Conservation (phyloP, 257 asterid genomes). For the Nicotiana sylvestris region DNA sequence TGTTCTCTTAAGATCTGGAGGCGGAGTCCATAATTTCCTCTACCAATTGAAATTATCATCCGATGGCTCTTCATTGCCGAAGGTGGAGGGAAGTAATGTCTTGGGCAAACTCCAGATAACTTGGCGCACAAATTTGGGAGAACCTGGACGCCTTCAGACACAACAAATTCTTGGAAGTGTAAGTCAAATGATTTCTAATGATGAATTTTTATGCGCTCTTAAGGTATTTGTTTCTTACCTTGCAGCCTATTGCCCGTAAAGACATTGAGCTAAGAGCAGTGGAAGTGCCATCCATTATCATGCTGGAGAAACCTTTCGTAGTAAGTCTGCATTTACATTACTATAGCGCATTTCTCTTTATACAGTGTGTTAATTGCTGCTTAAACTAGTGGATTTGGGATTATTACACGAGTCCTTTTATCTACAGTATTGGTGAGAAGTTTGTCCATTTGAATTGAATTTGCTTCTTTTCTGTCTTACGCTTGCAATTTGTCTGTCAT, state of each 20-base stretch:
- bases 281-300: conserved; percentile 73
- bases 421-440: neutral
- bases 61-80: conserved; percentile 54
- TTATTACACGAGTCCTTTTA: neutral
- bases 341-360: neutral
- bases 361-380: neutral
- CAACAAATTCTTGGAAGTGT: conserved; percentile 95
- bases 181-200: conserved; percentile 32
- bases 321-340: conserved; percentile 32
- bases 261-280: conserved; percentile 70
- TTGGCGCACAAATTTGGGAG: conserved; percentile 99
- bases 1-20: conserved; percentile 75
- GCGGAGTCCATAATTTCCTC: conserved; percentile 86
- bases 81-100: conserved; percentile 83
- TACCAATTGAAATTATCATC: conserved; percentile 66
- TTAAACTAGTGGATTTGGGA: neutral
- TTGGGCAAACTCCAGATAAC: conserved; percentile 97
- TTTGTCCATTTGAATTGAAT: neutral
- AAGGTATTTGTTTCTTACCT: neutral
- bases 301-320: conserved; percentile 76
- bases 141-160: conserved; percentile 98
- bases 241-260: conserved; percentile 75
- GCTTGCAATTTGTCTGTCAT: neutral
- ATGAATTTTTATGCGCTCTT: conserved; percentile 1
- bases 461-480: neutral